These are phyloP conservation scores for Hysterium pulicare DNA, from an alignment of 2,329 filamentous ascomycete species.

Conservation along the genomic window DNA sequence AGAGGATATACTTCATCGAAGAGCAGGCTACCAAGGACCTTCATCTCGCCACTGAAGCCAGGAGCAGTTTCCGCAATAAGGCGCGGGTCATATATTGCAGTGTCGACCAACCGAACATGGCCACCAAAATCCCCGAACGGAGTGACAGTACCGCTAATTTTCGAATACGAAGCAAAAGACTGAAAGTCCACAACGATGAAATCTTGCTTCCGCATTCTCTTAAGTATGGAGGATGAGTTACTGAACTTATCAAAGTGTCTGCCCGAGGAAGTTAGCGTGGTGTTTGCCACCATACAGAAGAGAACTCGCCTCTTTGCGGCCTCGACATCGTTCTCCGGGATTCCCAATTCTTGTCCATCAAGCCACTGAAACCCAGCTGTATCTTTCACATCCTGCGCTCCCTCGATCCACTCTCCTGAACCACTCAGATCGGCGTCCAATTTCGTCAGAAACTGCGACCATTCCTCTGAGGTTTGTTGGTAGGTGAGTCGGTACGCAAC, in stretches of 20 bases:
- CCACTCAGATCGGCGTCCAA: constrained; percentile 10
- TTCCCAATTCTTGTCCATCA: constrained; percentile 14
- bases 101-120: constrained; percentile 8
- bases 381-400: constrained; percentile 9
- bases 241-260: constrained; percentile 6
- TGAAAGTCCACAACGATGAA: constrained; percentile 8
- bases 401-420: constrained; percentile 15
- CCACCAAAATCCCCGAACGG: constrained; percentile 6
- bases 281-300: too few relatives aligned
- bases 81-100: not conserved
- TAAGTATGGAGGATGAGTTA: not conserved
- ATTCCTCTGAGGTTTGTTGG: constrained; percentile 13
- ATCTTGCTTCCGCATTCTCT: constrained; percentile 2
- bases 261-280: not conserved
- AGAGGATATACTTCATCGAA: constrained; percentile 10
- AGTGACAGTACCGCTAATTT: too few relatives aligned
- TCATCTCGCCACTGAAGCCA: constrained; percentile 5
- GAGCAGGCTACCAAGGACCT: constrained; percentile 5
- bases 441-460: constrained; percentile 13
- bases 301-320: constrained; percentile 12
- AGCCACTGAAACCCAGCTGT: constrained; percentile 8
- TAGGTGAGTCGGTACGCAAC: constrained; percentile 20
- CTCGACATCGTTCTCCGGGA: constrained; percentile 17
- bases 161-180: constrained; percentile 8
- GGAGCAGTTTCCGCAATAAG: not conserved